phyloP scores from a whole-genome alignment of 2,329 filamentous ascomycete genomes.

The Claviceps sp. region DNA sequence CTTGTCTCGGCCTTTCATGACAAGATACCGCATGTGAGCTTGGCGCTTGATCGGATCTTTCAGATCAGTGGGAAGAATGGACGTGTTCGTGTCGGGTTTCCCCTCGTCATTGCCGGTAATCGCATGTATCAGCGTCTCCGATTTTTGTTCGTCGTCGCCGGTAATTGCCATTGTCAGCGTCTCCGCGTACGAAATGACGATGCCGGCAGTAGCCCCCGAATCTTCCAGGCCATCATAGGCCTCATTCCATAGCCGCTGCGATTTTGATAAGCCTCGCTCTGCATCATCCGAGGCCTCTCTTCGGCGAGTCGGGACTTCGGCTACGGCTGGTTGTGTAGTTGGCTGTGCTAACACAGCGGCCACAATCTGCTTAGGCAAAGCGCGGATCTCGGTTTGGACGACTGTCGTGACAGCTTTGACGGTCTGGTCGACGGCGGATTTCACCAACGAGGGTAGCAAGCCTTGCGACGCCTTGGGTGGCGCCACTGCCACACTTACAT shows the following conservation, averaged over 20 bases:
- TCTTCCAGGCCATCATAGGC: conserved; percentile 6
- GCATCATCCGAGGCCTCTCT: conserved; percentile 1
- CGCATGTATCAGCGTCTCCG: conserved; percentile 2
- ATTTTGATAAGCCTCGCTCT: conserved; percentile 2
- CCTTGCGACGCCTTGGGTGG: background rate
- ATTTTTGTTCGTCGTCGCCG: conserved; percentile 1
- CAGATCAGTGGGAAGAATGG: conserved; percentile 3
- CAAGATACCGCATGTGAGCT: conserved; percentile 7
- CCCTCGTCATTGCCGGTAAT: conserved; percentile 3
- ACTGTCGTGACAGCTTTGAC: conserved; percentile 6
- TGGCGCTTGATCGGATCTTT: conserved; percentile 6
- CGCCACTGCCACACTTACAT: conserved; percentile 1
- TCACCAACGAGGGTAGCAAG: conserved; percentile 5
- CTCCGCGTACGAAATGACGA: conserved; percentile 6
- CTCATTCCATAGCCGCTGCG: conserved; percentile 7
- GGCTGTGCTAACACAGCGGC: conserved; percentile 3
- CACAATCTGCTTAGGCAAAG: conserved; percentile 5
- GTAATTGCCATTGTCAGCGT: conserved; percentile 6
- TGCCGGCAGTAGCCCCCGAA: conserved; percentile 3
- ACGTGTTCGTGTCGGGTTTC: background rate
- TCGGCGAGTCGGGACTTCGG: background rate
- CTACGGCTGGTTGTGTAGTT: background rate
- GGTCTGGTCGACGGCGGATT: conserved; percentile 6
- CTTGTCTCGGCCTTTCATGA: conserved; percentile 6
- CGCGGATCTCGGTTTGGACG: conserved; percentile 6